Evolutionary conservation across 371 early-diverging fungal species (phyloP).

Genomic region (Lichtheimia hyalospora): DNA sequence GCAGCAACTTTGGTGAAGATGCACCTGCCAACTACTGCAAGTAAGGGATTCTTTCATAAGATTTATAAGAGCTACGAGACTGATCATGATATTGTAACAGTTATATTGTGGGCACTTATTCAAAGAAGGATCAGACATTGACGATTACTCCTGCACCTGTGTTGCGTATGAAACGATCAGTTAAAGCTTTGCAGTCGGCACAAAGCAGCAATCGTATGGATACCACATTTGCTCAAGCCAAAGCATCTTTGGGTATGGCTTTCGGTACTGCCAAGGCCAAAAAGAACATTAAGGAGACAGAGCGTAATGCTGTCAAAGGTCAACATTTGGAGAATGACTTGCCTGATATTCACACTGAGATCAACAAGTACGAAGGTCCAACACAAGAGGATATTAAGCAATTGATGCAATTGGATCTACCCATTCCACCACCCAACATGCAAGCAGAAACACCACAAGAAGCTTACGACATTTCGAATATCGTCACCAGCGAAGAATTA

Average conservation of each 20-base stretch:
- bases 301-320: slow-evolving; percentile 75
- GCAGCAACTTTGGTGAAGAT: slow-evolving; percentile 65
- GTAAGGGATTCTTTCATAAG: slow-evolving; percentile 25
- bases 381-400: slow-evolving; percentile 52
- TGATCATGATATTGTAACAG: slow-evolving; percentile 24
- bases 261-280: slow-evolving; percentile 89
- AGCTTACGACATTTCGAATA: slow-evolving; percentile 73
- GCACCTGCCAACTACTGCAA: slow-evolving; percentile 51
- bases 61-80: not conserved
- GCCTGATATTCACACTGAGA: slow-evolving; percentile 55
- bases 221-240: slow-evolving; percentile 40
- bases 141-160: slow-evolving; percentile 68
- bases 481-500: slow-evolving; percentile 51
- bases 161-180: slow-evolving; percentile 62
- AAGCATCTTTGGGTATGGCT: slow-evolving; percentile 81
- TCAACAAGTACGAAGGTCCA: slow-evolving; percentile 57
- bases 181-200: slow-evolving; percentile 58
- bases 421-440: slow-evolving; percentile 73
- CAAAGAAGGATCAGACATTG: slow-evolving; percentile 62
- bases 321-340: slow-evolving; percentile 60
- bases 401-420: slow-evolving; percentile 54
- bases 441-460: slow-evolving; percentile 65
- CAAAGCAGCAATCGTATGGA: slow-evolving; percentile 13
- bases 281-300: slow-evolving; percentile 74
- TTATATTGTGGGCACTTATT: slow-evolving; percentile 79